phyloP scores from a whole-genome alignment of 305 asterid species.

The Plantago coronopus region DNA sequence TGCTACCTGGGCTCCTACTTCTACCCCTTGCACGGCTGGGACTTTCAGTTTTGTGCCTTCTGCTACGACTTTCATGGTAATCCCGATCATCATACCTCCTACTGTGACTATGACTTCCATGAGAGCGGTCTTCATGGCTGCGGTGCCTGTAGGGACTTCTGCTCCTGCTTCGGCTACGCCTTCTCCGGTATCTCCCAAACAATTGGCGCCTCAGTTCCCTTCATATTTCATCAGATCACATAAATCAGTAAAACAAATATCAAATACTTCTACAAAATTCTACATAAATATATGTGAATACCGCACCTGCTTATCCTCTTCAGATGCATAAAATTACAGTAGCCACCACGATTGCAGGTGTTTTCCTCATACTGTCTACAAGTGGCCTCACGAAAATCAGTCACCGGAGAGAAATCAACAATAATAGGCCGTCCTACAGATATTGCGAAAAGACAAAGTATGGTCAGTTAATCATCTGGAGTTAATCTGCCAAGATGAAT shows the following conservation, averaged over 20 bases:
- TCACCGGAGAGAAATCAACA: conserved; percentile 94
- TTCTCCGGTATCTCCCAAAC: conserved; percentile 64
- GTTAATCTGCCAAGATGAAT: neutral
- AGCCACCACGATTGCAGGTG: conserved; percentile 96
- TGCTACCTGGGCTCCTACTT: conserved; percentile 69
- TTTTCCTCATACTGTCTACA: conserved; percentile 98
- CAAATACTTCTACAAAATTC: neutral
- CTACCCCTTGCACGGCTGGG: conserved; percentile 61
- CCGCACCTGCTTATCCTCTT: conserved; percentile 90
- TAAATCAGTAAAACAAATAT: neutral
- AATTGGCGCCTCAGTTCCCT: conserved; percentile 87
- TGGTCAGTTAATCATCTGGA: no score
- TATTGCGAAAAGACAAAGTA: neutral
- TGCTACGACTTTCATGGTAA: conserved; percentile 67
- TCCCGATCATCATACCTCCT: conserved; percentile 73
- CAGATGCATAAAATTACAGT: conserved; percentile 98
- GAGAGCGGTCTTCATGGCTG: conserved; percentile 77
- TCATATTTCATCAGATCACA: neutral
- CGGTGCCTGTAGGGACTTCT: conserved; percentile 91
- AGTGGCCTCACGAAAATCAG: conserved; percentile 98
- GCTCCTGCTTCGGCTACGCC: conserved; percentile 63
- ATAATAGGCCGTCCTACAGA: conserved; percentile 91
- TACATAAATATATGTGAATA: neutral
- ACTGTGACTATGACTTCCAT: conserved; percentile 61
- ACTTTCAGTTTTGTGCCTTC: conserved; percentile 63